Conservation (phyloP, 139 green algal genomes). For the Chlamydomonas sphaeroides region DNA sequence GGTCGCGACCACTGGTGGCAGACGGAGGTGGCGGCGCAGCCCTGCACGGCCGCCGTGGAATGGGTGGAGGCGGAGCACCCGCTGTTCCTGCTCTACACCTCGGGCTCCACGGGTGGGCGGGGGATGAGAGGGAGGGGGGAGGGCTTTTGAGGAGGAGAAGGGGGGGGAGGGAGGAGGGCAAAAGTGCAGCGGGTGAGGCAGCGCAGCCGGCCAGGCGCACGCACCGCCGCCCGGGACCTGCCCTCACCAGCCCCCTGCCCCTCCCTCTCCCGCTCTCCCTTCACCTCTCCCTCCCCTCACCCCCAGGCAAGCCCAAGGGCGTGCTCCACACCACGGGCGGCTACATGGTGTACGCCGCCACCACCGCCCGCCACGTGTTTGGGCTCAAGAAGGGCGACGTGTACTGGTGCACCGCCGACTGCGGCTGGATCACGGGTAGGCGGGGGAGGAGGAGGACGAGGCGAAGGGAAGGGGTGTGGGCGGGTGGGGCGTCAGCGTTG, state of each 20-base stretch:
- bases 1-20: constrained; percentile 53
- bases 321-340: constrained; percentile 92
- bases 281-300: too few species aligned
- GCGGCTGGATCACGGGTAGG: constrained; percentile 95
- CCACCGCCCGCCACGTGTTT: constrained; percentile 90
- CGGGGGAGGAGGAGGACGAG: not conserved
- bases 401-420: constrained; percentile 97
- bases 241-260: not conserved
- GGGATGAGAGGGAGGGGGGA: not conserved
- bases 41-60: constrained; percentile 72
- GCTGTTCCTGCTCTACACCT: constrained; percentile 97
- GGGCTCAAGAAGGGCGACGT: constrained; percentile 85
- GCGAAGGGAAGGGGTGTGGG: not conserved
- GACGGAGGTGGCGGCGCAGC: constrained; percentile 31
- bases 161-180: not conserved
- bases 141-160: not conserved
- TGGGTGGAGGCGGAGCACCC: constrained; percentile 94
- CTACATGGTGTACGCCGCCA: constrained; percentile 83
- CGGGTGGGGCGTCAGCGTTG: too few species aligned
- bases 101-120: constrained; percentile 72
- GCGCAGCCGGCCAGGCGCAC: too few species aligned
- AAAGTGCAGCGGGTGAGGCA: too few species aligned
- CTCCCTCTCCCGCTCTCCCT: too few species aligned
- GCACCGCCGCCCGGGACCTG: too few species aligned
- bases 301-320: constrained; percentile 93